phyloP scores from a whole-genome alignment of 176 grass and related monocot species.

The Pharus latifolius region DNA sequence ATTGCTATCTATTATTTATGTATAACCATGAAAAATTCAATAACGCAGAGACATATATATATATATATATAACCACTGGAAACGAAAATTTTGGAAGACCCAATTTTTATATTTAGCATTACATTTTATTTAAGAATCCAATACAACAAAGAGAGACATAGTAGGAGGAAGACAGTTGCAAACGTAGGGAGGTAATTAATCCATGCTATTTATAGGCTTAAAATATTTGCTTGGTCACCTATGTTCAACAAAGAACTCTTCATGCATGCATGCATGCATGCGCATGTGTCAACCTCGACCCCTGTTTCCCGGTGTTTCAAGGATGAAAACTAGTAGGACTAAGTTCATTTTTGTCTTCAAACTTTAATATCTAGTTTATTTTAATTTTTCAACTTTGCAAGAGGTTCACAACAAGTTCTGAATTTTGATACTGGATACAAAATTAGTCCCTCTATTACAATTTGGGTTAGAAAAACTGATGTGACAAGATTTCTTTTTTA shows the following conservation, averaged over 20 bases:
- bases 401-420: no score
- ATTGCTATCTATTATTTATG: background rate
- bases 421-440: no score
- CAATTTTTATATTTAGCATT: background rate
- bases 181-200: background rate
- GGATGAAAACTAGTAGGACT: no score
- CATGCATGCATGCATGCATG: conserved; percentile 7
- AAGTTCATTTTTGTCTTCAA: no score
- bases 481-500: no score
- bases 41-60: no score
- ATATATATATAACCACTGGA: background rate
- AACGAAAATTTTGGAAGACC: background rate
- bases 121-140: background rate
- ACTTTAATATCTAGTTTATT: no score
- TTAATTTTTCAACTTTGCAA: no score
- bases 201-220: background rate
- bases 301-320: no score
- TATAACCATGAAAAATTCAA: background rate
- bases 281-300: background rate
- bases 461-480: no score
- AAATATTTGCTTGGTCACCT: background rate
- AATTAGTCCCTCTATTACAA: no score
- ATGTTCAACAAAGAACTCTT: background rate
- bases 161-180: conserved; percentile 9
- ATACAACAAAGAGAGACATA: background rate